Conservation (phyloP, 1,284 basidiomycete genomes). For the Ustilago hordei region DNA sequence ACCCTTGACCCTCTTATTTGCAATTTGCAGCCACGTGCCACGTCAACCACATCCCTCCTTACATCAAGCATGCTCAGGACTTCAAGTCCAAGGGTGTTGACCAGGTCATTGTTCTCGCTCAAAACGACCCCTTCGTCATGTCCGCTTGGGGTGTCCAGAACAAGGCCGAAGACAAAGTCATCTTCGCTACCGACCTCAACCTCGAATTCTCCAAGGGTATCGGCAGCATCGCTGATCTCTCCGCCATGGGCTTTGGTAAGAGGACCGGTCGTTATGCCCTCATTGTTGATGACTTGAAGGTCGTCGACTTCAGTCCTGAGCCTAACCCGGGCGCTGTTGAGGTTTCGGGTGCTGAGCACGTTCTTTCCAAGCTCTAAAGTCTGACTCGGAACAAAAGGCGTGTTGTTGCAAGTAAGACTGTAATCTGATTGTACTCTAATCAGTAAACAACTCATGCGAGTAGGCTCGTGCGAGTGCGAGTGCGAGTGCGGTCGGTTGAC, state of each 20-base stretch:
- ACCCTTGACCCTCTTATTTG: neutral
- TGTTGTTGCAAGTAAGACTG: neutral
- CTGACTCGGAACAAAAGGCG: neutral
- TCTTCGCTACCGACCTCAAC: slow-evolving; percentile 77
- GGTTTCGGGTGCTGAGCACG: slow-evolving; percentile 77
- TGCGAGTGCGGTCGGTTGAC: too few relatives aligned
- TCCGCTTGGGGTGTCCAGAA: slow-evolving; percentile 78
- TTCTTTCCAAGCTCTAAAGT: slow-evolving; percentile 74
- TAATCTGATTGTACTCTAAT: neutral
- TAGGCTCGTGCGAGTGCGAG: neutral
- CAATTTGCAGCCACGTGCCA: slow-evolving; percentile 59
- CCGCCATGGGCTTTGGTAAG: slow-evolving; percentile 74
- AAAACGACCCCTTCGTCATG: slow-evolving; percentile 68
- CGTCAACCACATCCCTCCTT: slow-evolving; percentile 75
- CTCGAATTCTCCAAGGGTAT: slow-evolving; percentile 77
- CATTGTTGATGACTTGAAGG: slow-evolving; percentile 78
- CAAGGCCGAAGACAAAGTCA: slow-evolving; percentile 79
- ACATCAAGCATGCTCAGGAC: slow-evolving; percentile 76
- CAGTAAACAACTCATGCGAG: neutral
- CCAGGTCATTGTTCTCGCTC: slow-evolving; percentile 73
- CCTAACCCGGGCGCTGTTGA: slow-evolving; percentile 72
- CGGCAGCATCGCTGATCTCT: slow-evolving; percentile 77
- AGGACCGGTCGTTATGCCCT: slow-evolving; percentile 80
- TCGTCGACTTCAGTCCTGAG: slow-evolving; percentile 51
- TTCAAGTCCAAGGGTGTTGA: slow-evolving; percentile 80